These are phyloP conservation scores for Sarcocystis neurona DNA, from an alignment of 169 alveolate genomes.

Conservation along the genomic window DNA sequence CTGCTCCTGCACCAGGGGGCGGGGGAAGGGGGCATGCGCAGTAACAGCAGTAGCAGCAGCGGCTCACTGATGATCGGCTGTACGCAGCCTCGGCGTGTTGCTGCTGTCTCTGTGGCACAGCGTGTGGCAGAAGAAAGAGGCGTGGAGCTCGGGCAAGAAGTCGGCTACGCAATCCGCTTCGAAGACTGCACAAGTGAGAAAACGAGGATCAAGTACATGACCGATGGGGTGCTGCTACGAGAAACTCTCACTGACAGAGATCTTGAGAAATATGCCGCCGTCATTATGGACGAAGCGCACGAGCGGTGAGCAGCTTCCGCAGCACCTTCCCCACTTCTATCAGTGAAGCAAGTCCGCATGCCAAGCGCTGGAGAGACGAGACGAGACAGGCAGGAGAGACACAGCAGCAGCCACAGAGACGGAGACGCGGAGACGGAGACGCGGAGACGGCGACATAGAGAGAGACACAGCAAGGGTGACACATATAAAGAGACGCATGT, in stretches of 20 bases:
- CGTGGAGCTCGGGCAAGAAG: conserved; percentile 93
- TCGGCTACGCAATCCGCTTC: conserved; percentile 98
- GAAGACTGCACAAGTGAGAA: conserved; percentile 96
- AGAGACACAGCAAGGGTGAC: too few species aligned
- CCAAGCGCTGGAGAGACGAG: not conserved
- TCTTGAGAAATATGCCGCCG: conserved; percentile 94
- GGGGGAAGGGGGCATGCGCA: too few species aligned
- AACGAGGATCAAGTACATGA: conserved; percentile 98
- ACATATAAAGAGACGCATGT: too few species aligned
- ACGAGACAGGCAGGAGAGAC: not conserved
- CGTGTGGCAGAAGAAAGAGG: conserved; percentile 99
- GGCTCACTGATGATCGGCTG: too few species aligned
- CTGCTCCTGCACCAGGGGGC: too few species aligned
- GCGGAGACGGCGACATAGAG: not conserved
- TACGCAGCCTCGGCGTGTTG: conserved; percentile 99
- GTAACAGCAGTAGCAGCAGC: too few species aligned
- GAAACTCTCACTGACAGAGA: conserved; percentile 98
- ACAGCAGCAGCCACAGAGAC: not conserved
- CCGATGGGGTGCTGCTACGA: conserved; percentile 99
- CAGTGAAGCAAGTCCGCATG: not conserved
- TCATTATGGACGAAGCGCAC: conserved; percentile 99
- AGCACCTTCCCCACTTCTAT: not conserved
- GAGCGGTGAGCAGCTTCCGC: conserved; percentile 87
- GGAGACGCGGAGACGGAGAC: not conserved
- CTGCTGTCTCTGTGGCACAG: conserved; percentile 99